These are phyloP conservation scores for Boletus sp. DNA, from an alignment of 1,284 basidiomycete genomes.

Conservation along the genomic window DNA sequence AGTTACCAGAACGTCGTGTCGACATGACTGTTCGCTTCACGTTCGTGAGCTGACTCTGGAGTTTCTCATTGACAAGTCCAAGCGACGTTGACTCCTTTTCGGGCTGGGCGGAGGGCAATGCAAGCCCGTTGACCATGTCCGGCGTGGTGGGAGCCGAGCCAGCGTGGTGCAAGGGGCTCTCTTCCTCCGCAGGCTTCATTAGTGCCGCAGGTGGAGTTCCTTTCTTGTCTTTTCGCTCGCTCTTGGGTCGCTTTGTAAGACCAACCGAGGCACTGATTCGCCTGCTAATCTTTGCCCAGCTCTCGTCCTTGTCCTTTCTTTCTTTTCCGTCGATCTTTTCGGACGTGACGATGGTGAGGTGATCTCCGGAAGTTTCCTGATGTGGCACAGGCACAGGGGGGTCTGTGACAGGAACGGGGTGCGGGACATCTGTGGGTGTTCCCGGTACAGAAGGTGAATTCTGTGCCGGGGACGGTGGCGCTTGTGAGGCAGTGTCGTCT, in stretches of 20 bases:
- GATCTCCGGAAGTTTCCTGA: conserved; percentile 11
- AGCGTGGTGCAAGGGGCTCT: conserved; percentile 1
- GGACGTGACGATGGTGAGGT: conserved; percentile 20
- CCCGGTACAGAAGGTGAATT: conserved; percentile 9
- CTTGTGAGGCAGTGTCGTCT: conserved; percentile 14
- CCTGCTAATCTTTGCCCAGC: conserved; percentile 58
- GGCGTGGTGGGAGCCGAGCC: not conserved
- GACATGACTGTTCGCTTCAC: conserved; percentile 28
- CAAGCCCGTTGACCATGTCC: conserved; percentile 1
- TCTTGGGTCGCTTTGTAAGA: conserved; percentile 27
- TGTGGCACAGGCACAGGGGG: conserved; percentile 3
- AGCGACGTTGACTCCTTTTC: conserved; percentile 27
- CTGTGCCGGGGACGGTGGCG: not conserved
- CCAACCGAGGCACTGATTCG: conserved; percentile 56
- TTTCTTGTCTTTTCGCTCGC: conserved; percentile 32
- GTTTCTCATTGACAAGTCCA: conserved; percentile 27
- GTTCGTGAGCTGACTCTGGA: conserved; percentile 26
- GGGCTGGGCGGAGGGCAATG: not conserved
- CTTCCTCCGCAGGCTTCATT: conserved; percentile 9
- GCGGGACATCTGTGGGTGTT: conserved; percentile 15
- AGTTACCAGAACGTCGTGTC: conserved; percentile 31
- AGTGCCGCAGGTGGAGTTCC: not conserved
- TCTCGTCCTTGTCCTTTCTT: conserved; percentile 41
- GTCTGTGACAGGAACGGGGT: conserved; percentile 5
- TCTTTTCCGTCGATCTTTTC: conserved; percentile 29